These are phyloP conservation scores for Limtongia smithiae DNA, from an alignment of 805 yeast genomes.

Conservation along the genomic window DNA sequence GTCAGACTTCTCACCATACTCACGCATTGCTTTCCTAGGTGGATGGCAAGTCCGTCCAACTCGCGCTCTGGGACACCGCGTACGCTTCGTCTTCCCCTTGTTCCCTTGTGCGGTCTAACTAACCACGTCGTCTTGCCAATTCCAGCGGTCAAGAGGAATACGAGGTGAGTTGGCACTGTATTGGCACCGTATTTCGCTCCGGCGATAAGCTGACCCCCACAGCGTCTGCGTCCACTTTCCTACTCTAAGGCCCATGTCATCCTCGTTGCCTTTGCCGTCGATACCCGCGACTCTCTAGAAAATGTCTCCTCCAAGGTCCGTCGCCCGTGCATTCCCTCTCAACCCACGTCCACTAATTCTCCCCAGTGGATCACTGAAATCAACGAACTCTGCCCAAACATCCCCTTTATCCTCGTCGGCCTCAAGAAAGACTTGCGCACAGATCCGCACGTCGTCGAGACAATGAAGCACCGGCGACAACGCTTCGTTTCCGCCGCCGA, in stretches of 20 bases:
- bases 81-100: too few relatives aligned
- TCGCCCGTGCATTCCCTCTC: neutral
- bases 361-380: conserved; percentile 77
- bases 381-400: conserved; percentile 70
- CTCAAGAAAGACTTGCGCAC: conserved; percentile 76
- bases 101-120: too few relatives aligned
- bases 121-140: neutral
- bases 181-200: neutral
- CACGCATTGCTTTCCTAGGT: conserved; percentile 37
- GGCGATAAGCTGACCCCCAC: neutral
- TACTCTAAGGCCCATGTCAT: conserved; percentile 85
- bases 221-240: conserved; percentile 76
- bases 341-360: neutral
- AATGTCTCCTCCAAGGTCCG: conserved; percentile 64
- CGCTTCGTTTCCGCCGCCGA: conserved; percentile 39
- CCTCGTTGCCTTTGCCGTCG: conserved; percentile 79
- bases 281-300: conserved; percentile 77
- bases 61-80: conserved; percentile 94
- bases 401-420: conserved; percentile 76
- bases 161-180: conserved; percentile 42
- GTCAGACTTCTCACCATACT: too few relatives aligned
- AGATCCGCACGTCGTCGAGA: conserved; percentile 38
- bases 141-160: conserved; percentile 83
- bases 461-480: conserved; percentile 48
- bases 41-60: conserved; percentile 85